Evolutionary conservation across 768 basidiomycete genomes (phyloP), one percentile per base, ranked within the genome.

Genomic region (Kwoniella sp.): DNA sequence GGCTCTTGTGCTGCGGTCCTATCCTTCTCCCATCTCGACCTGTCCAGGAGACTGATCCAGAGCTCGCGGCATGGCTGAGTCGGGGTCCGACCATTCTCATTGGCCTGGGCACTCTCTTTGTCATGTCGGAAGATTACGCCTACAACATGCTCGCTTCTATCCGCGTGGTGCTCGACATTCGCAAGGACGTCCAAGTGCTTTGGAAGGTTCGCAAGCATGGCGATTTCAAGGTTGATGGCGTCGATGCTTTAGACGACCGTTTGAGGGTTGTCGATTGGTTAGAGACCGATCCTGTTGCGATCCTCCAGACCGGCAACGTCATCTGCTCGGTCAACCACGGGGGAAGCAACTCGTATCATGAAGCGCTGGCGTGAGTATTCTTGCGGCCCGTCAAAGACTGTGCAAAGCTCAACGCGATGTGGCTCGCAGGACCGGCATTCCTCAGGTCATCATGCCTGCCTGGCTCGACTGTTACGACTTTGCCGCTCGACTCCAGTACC

Each of bases 181-280:
- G 63, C 20, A 26, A 44, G 17, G 63, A 65, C 36, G 41, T 65
- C 1, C 57, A 56, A 23, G 56, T 62, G 6, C 27, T 62, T 7
- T 59, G 57, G 60, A 62, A 59, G 31, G 28, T 62, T 11, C 20
- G 33, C 22, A 57, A 46, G 39, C 33, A 46, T 20, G 59, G 47
- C n/a, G 40, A 45, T 6, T 58, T 40, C 33, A 46, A 36, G 4
- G 11, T 59, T 14, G 25, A 53, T 7, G 23, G 28, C 2, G 1
- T 38, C 19, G 33, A 22, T 23, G 36, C 15, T 8, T 7, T 3
- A 9, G 50, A 53, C 9, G 57, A 52, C 19, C 54, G 64, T 25
- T 11, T 66, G 29, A 60, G 44, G 29, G 51, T 60, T 19, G 46
- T 54, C 22, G 42, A 48, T 10, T 66, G 64, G 64, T 36, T 66